phyloP scores from a whole-genome alignment of 1,284 basidiomycete species.

The Trichosporon ovoides region DNA sequence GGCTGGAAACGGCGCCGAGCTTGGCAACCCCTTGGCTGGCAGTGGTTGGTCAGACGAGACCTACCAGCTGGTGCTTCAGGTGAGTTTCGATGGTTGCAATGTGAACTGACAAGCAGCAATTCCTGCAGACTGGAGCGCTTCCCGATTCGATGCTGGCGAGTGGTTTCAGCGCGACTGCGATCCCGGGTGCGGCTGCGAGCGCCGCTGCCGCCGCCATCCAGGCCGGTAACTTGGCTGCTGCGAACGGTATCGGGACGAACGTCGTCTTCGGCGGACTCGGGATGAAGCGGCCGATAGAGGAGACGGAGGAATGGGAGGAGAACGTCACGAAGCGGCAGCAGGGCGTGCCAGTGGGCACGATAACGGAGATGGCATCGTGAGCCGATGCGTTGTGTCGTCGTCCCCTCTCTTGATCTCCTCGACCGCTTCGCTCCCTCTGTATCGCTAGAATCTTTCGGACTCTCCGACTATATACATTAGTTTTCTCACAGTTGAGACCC shows the following conservation, averaged over 20 bases:
- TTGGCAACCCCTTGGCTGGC: constrained; percentile 42
- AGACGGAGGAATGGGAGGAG: constrained; percentile 29
- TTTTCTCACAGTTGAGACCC: too few relatives aligned
- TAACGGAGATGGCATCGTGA: constrained; percentile 14
- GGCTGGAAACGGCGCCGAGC: constrained; percentile 16
- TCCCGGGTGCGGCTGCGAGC: background rate
- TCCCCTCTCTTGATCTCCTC: too few relatives aligned
- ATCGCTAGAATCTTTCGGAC: too few relatives aligned
- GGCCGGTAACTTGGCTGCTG: constrained; percentile 5
- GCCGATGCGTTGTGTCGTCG: background rate
- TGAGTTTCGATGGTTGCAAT: too few relatives aligned
- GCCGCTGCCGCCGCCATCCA: constrained; percentile 7
- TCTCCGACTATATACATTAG: too few relatives aligned
- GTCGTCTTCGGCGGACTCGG: constrained; percentile 33
- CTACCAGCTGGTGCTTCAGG: constrained; percentile 41
- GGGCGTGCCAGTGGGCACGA: constrained; percentile 4
- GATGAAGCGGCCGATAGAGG: constrained; percentile 36
- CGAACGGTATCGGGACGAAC: constrained; percentile 30
- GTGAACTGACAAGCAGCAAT: too few relatives aligned
- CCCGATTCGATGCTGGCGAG: constrained; percentile 24
- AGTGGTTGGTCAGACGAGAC: constrained; percentile 45
- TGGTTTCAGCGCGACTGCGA: background rate
- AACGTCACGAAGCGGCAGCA: constrained; percentile 13
- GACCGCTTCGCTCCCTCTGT: too few relatives aligned
- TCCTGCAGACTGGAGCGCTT: constrained; percentile 28